phyloP scores from a whole-genome alignment of 352 stramenopile species.

The Pythium grandisporangium region DNA sequence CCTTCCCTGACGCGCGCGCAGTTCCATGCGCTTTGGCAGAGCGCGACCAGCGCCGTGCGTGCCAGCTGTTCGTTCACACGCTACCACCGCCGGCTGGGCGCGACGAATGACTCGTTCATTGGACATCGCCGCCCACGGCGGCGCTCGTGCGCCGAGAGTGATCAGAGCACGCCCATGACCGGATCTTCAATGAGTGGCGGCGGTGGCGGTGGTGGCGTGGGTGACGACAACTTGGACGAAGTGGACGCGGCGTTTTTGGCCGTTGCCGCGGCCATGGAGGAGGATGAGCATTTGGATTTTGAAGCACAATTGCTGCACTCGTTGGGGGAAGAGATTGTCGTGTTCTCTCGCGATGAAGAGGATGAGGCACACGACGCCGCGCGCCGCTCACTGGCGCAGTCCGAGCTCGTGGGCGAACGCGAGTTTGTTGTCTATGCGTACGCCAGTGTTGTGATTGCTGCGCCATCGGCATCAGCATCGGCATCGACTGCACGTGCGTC shows the following conservation, averaged over 20 bases:
- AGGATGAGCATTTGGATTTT: slow-evolving; percentile 25
- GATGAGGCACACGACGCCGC: slow-evolving; percentile 1
- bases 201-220: no score
- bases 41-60: slow-evolving; percentile 37
- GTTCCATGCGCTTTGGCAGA: slow-evolving; percentile 55
- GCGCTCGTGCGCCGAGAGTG: no score
- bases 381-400: slow-evolving; percentile 8
- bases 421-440: slow-evolving; percentile 52
- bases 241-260: slow-evolving; percentile 10
- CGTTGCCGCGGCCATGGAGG: slow-evolving; percentile 11
- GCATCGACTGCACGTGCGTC: no score
- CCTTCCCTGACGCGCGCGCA: slow-evolving; percentile 60
- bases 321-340: slow-evolving; percentile 47
- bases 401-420: slow-evolving; percentile 9
- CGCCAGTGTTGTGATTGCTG: slow-evolving; percentile 20
- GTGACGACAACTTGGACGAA: slow-evolving; percentile 1
- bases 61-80: slow-evolving; percentile 55
- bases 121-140: background rate
- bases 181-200: no score
- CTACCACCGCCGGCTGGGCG: slow-evolving; percentile 9
- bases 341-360: slow-evolving; percentile 25
- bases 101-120: slow-evolving; percentile 10
- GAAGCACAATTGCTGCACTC: slow-evolving; percentile 34
- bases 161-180: no score
- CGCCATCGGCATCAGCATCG: background rate